phyloP scores from a whole-genome alignment of 768 basidiomycete genomes.

The Pholiota microspora region DNA sequence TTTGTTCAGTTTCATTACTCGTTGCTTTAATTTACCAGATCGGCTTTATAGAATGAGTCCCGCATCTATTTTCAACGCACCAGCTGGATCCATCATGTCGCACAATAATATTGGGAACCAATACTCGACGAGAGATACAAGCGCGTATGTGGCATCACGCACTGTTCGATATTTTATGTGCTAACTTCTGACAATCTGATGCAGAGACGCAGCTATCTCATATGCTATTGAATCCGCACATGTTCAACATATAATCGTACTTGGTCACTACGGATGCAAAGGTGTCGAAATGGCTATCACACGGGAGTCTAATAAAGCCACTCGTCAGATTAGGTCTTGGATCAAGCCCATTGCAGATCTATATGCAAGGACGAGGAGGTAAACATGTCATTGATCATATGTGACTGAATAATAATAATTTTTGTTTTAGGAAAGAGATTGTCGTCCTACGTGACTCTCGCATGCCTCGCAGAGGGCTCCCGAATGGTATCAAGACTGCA shows the following conservation, averaged over 20 bases:
- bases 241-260: slow-evolving; percentile 35
- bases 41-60: slow-evolving; percentile 22
- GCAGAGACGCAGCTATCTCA: slow-evolving; percentile 29
- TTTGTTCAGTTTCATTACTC: slow-evolving; percentile 3
- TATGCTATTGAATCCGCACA: slow-evolving; percentile 32
- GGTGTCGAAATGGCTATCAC: slow-evolving; percentile 32
- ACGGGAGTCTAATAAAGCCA: slow-evolving; percentile 16
- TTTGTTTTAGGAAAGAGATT: slow-evolving; percentile 28
- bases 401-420: neutral
- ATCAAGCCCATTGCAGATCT: slow-evolving; percentile 30
- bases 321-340: slow-evolving; percentile 26
- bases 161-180: too few species aligned
- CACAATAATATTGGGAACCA: slow-evolving; percentile 36
- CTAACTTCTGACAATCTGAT: too few species aligned
- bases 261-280: slow-evolving; percentile 39
- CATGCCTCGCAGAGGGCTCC: slow-evolving; percentile 26
- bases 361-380: slow-evolving; percentile 32
- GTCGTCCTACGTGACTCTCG: slow-evolving; percentile 31
- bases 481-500: slow-evolving; percentile 19
- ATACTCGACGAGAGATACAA: slow-evolving; percentile 29
- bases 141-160: slow-evolving; percentile 34
- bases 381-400: neutral
- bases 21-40: neutral
- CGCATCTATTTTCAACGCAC: slow-evolving; percentile 31
- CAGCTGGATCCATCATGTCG: slow-evolving; percentile 29